Evolutionary conservation across 176 grass and related monocot species (phyloP), one percentile per base, ranked within the genome.

Genomic region (Musa acuminata): DNA sequence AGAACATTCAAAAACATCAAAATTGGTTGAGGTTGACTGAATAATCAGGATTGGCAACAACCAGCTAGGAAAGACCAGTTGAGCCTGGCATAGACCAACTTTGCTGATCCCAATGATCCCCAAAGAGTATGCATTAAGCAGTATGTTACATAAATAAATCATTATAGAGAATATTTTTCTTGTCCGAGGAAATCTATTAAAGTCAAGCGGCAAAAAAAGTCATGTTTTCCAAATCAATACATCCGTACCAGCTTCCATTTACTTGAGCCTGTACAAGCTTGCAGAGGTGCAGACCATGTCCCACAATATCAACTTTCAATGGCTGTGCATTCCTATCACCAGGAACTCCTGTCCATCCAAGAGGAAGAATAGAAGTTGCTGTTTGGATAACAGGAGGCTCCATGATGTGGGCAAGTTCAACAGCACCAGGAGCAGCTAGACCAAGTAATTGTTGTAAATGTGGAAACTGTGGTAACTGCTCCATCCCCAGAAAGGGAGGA

Each of bases 271-370:
- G 93, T 78, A 93, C 87, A 78, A 91, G 90, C 49, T 77, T 88
- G 81, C 94, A 97, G 80, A 91, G 24, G 63, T 97, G 85, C 51
- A 97, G 83, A 19, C 73, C 90, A 82, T 93, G 80, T 49, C 94
- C 94, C 82, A 91, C 76, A 71, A 97, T 83, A 84, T 97, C 90
- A 78, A 97, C 87, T 93, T 97, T 97, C 65, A 97, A 83, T 2
- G 85, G 86, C 55, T 91, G 85, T 67, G 85, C 71, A 77, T 68
- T 83, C 88, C 85, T 93, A 72, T 82, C 87, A 72, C 90, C 82
- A 87, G 87, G 85, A 49, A 81, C 49, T 49, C 86, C 94, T 78
- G 62, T 88, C 94, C 94, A 97, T 72, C 94, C 87, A 75, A 97
- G 72, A 82, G 94, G 90, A 81, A 93, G 80, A 81, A 97, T 80